phyloP scores from a whole-genome alignment of 148 eudicot species.

The Silene uniflora region DNA sequence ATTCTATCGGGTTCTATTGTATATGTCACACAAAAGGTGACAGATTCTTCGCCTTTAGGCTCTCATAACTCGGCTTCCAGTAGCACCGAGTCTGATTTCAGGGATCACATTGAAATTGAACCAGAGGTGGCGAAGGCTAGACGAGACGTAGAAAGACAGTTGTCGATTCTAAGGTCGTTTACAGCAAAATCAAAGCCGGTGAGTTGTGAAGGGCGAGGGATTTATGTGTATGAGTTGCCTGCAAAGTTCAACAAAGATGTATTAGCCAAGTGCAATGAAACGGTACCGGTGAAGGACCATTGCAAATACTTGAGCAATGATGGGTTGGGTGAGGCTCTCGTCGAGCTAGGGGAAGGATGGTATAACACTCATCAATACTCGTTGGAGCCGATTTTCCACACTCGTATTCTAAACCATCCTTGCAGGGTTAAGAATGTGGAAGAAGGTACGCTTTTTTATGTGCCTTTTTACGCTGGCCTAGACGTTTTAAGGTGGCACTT shows the following conservation, averaged over 20 bases:
- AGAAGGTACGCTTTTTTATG: conserved; percentile 70
- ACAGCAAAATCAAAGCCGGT: conserved; percentile 18
- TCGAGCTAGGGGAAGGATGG: conserved; percentile 67
- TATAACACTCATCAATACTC: too few species aligned
- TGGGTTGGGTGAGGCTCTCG: conserved; percentile 55
- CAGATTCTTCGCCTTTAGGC: too few species aligned
- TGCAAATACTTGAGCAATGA: conserved; percentile 51
- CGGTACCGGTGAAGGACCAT: conserved; percentile 47
- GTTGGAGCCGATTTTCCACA: too few species aligned
- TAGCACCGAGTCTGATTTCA: too few species aligned
- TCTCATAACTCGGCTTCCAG: too few species aligned
- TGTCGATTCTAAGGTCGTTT: conserved; percentile 46
- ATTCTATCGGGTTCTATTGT: too few species aligned
- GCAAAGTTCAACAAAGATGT: conserved; percentile 68
- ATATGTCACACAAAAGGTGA: too few species aligned
- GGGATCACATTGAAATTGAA: too few species aligned
- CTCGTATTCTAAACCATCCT: too few species aligned
- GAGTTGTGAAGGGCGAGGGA: conserved; percentile 53
- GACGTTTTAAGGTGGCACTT: conserved; percentile 75
- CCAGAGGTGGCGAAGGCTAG: neutral
- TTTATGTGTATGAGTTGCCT: conserved; percentile 79
- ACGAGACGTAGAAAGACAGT: neutral
- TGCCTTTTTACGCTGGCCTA: conserved; percentile 74
- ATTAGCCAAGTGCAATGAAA: conserved; percentile 44
- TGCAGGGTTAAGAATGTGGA: too few species aligned